Conservation (phyloP, 495 filamentous ascomycete species). For the Xylaria flabelliformis region DNA sequence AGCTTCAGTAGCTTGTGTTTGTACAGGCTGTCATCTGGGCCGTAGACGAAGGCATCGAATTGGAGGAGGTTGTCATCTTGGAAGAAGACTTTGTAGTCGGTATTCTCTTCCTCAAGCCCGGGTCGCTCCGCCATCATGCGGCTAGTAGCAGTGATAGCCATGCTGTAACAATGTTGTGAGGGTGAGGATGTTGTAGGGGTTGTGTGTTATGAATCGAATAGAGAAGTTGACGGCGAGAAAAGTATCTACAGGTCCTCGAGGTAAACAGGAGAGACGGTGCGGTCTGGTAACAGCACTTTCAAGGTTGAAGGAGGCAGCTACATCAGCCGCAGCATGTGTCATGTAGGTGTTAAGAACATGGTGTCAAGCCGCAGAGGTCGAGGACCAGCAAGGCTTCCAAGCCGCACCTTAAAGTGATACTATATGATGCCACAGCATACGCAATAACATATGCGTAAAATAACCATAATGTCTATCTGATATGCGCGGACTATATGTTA, state of each 20-base stretch:
- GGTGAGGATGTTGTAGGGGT: neutral
- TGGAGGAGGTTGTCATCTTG: neutral
- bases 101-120: neutral
- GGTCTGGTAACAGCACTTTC: neutral
- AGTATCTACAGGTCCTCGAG: neutral
- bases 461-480: neutral
- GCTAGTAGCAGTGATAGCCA: neutral
- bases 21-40: conserved; percentile 3
- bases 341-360: neutral
- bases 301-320: neutral
- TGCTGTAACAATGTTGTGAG: neutral
- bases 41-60: neutral
- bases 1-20: neutral
- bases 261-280: neutral
- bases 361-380: neutral
- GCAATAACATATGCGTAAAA: neutral
- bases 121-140: neutral
- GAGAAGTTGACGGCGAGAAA: neutral
- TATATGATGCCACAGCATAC: neutral
- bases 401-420: neutral
- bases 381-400: neutral
- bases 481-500: neutral
- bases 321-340: neutral
- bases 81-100: conserved; percentile 1
- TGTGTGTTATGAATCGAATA: neutral